Percentiles rank a stretch among this genome's conserved stretches.
These are phyloP conservation scores for Leishmania mexicana DNA, from an alignment of 208 protist species.

Conservation along the genomic window DNA sequence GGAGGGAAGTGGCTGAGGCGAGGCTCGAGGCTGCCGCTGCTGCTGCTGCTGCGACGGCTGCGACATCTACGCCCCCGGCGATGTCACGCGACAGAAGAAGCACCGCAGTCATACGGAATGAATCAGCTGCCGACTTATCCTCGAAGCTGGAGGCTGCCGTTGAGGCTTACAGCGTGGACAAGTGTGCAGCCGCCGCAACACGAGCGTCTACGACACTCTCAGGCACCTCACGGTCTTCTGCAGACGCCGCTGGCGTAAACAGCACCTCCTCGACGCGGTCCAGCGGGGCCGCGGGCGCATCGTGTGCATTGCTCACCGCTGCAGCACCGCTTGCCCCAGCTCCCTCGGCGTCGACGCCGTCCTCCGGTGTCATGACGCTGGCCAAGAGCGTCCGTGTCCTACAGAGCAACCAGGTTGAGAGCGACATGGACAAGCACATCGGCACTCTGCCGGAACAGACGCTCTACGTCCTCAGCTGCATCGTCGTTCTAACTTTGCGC, in stretches of 20 bases:
- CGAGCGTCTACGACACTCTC: neutral
- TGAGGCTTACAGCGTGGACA: constrained; percentile 14
- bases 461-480: constrained; percentile 76
- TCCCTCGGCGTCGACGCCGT: neutral
- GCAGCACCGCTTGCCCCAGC: neutral
- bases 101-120: neutral
- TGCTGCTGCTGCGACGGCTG: neutral
- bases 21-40: neutral
- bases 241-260: constrained; percentile 1
- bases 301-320: neutral
- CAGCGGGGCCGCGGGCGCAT: constrained; percentile 2
- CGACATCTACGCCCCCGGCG: neutral
- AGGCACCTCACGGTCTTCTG: neutral
- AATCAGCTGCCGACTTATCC: constrained; percentile 3
- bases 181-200: neutral
- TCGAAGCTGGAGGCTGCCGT: constrained; percentile 34
- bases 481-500: constrained; percentile 64
- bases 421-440: constrained; percentile 62
- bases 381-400: constrained; percentile 57
- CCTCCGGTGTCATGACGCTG: constrained; percentile 39
- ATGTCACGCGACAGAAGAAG: neutral
- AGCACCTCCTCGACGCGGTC: constrained; percentile 17
- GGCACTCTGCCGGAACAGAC: constrained; percentile 74
- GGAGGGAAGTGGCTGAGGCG: constrained; percentile 35
- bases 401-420: constrained; percentile 42